Evolutionary conservation across 2,329 filamentous ascomycete genomes (phyloP).

Genomic region (Falciphora oryzae): DNA sequence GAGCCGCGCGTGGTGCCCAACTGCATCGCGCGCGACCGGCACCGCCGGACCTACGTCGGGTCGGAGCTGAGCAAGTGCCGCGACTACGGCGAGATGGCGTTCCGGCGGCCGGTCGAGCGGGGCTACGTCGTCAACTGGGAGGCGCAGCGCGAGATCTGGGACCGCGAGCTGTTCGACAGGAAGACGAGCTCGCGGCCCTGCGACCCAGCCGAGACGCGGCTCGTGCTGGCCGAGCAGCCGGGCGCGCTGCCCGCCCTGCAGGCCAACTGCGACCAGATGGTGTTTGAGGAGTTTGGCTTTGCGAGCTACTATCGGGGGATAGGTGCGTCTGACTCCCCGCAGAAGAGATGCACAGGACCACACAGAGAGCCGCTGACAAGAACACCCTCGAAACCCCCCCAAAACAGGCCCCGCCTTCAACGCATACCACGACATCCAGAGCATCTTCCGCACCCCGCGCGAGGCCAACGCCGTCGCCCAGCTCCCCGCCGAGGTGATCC

Average conservation of each 20-base stretch:
- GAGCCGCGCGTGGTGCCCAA: conserved; percentile 76
- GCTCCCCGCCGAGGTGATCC: conserved; percentile 69
- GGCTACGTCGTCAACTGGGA: conserved; percentile 98
- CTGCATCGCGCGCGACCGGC: conserved; percentile 77
- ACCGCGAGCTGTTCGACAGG: conserved; percentile 73
- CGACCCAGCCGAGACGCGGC: conserved; percentile 73
- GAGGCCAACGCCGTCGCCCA: conserved; percentile 35
- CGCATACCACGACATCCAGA: conserved; percentile 73
- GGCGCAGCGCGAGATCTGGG: conserved; percentile 91
- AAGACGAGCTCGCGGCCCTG: conserved; percentile 57
- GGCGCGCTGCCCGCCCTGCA: conserved; percentile 78
- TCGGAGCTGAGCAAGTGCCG: conserved; percentile 72
- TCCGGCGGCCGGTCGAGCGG: conserved; percentile 86
- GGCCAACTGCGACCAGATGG: conserved; percentile 88
- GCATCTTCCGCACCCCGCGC: conserved; percentile 57
- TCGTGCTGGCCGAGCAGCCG: conserved; percentile 80
- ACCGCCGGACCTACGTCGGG: conserved; percentile 72
- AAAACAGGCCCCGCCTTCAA: conserved; percentile 64
- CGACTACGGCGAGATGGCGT: conserved; percentile 84
- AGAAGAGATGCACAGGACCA: too few species aligned
- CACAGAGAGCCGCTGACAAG: too few species aligned
- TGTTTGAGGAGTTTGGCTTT: conserved; percentile 97
- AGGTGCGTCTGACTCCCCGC: conserved; percentile 43
- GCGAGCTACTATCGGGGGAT: conserved; percentile 73
- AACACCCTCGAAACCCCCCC: background rate